These are phyloP conservation scores for Trichoderma arundinaceum DNA, from an alignment of 2,329 filamentous ascomycete species.

Conservation along the genomic window DNA sequence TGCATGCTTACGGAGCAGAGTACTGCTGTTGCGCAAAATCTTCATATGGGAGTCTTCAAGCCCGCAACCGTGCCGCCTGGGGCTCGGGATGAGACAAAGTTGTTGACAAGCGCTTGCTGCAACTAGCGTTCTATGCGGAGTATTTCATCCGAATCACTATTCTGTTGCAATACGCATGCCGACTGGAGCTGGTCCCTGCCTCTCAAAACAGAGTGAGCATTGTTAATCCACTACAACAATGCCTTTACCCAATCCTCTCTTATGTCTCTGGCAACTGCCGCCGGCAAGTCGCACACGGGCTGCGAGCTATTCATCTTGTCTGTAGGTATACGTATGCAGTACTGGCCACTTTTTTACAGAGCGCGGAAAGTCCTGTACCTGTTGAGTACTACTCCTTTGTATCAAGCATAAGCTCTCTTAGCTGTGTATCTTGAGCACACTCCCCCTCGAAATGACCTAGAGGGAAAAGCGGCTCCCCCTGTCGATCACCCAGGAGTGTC, in stretches of 20 bases:
- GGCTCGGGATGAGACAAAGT: not conserved
- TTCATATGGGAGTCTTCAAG: no score
- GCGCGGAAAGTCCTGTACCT: no score
- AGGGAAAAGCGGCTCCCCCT: slow-evolving; percentile 23
- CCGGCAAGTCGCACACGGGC: not conserved
- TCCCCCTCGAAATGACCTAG: slow-evolving; percentile 2
- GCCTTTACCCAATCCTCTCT: not conserved
- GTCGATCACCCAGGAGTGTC: slow-evolving; percentile 17
- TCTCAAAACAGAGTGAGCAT: no score
- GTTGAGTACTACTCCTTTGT: not conserved
- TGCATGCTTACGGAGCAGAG: not conserved
- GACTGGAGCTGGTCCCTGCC: no score
- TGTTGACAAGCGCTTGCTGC: no score
- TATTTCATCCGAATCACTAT: no score
- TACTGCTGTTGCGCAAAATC: not conserved
- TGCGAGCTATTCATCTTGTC: not conserved
- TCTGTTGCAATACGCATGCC: no score
- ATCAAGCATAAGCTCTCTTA: not conserved
- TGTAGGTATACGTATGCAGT: not conserved
- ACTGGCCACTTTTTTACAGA: no score
- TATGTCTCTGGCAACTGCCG: not conserved
- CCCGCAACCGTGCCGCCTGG: not conserved
- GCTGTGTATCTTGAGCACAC: not conserved
- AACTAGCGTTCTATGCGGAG: no score
- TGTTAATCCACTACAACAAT: no score